phyloP scores from a whole-genome alignment of 192 early-diverging fungal species.

The Jimgerdemannia lactiflua region DNA sequence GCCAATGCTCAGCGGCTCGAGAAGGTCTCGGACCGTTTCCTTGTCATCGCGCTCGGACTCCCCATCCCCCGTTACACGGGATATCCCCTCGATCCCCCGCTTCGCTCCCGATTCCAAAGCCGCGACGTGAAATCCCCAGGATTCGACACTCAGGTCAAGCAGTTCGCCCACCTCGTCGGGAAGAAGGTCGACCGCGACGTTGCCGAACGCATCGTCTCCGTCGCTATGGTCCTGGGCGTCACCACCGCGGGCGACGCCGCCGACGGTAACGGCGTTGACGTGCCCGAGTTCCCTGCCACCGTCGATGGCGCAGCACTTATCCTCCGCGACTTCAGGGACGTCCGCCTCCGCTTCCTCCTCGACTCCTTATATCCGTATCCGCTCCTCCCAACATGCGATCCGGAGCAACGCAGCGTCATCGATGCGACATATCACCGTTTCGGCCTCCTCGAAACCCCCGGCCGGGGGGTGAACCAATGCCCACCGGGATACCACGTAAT shows the following conservation, averaged over 20 bases:
- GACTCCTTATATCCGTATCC: slow-evolving; percentile 62
- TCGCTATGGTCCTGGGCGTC: slow-evolving; percentile 51
- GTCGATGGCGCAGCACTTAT: slow-evolving; percentile 44
- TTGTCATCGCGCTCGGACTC: slow-evolving; percentile 74
- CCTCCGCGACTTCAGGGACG: slow-evolving; percentile 36
- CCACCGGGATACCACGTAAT: slow-evolving; percentile 24
- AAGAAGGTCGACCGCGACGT: slow-evolving; percentile 38
- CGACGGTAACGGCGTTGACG: slow-evolving; percentile 26
- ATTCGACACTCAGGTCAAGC: slow-evolving; percentile 48
- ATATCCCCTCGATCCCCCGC: slow-evolving; percentile 74
- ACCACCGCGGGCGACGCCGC: slow-evolving; percentile 31
- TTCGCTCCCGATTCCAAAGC: slow-evolving; percentile 76
- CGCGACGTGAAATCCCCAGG: slow-evolving; percentile 57
- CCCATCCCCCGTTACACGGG: slow-evolving; percentile 69
- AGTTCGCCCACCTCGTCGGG: slow-evolving; percentile 40
- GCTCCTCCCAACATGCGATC: slow-evolving; percentile 52
- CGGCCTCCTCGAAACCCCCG: slow-evolving; percentile 36
- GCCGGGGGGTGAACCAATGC: slow-evolving; percentile 39
- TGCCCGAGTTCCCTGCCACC: slow-evolving; percentile 63
- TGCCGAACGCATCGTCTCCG: slow-evolving; percentile 48
- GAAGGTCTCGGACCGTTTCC: slow-evolving; percentile 61
- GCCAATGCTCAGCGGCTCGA: slow-evolving; percentile 52
- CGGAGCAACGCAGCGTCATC: slow-evolving; percentile 55
- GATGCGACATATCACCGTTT: slow-evolving; percentile 59
- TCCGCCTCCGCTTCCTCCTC: slow-evolving; percentile 48